Conservation (phyloP, 176 grass and related monocot genomes). For the Carex pumila region DNA sequence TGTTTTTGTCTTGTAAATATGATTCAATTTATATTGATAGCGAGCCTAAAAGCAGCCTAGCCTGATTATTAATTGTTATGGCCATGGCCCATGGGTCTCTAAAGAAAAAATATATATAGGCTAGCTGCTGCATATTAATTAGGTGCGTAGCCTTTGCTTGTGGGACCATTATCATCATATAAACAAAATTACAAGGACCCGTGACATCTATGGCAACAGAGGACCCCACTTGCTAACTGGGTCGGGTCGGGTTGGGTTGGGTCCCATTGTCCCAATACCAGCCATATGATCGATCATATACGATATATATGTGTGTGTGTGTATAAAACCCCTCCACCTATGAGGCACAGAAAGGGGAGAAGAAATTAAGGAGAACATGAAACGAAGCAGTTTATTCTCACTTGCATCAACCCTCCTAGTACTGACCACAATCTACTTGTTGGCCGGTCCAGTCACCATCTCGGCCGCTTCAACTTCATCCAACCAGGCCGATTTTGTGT, state of each 20-base stretch:
- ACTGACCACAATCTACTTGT: neutral
- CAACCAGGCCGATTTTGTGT: slow-evolving; percentile 31
- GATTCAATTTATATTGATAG: neutral
- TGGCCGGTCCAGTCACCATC: neutral
- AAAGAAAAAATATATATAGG: neutral
- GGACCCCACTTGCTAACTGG: neutral
- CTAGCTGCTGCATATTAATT: too few relatives aligned
- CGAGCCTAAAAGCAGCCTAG: neutral
- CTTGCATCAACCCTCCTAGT: neutral
- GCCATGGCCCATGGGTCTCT: neutral
- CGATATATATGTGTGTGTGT: too few relatives aligned
- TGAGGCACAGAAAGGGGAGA: neutral
- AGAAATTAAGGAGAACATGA: slow-evolving; percentile 11
- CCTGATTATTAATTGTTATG: neutral
- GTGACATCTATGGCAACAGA: neutral
- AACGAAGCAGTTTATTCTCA: neutral
- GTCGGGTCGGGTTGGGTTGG: too few relatives aligned
- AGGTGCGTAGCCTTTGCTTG: neutral
- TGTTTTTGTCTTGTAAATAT: neutral
- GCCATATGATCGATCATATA: too few relatives aligned
- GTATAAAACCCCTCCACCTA: neutral
- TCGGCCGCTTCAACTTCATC: neutral
- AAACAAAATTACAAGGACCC: neutral
- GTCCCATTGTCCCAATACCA: too few relatives aligned
- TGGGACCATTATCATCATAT: neutral